These are phyloP conservation scores for Fusarium sp. DNA, from an alignment of 2,329 filamentous ascomycete genomes.

Conservation along the genomic window DNA sequence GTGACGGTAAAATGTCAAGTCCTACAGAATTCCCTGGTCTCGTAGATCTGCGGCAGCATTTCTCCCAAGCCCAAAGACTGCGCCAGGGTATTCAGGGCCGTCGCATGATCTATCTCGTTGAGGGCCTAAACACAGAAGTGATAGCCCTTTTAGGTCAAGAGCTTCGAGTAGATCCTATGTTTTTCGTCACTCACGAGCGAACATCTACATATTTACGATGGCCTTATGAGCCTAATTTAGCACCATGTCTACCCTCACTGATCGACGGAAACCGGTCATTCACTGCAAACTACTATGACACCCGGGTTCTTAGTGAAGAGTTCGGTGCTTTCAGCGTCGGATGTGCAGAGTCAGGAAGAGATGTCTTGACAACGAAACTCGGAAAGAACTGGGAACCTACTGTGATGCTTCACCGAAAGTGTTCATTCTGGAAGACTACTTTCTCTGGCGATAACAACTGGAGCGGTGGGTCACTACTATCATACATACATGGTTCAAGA, in stretches of 20 bases:
- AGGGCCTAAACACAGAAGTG: background rate
- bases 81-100: background rate
- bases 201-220: slow-evolving; percentile 14
- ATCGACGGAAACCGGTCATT: slow-evolving; percentile 4
- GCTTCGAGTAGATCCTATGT: slow-evolving; percentile 10
- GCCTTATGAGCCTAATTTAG: slow-evolving; percentile 15
- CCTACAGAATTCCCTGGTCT: background rate
- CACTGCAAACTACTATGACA: slow-evolving; percentile 7
- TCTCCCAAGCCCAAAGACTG: background rate
- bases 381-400: slow-evolving; percentile 11
- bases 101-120: slow-evolving; percentile 6
- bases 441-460: background rate
- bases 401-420: slow-evolving; percentile 8
- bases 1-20: background rate
- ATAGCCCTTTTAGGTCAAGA: slow-evolving; percentile 8
- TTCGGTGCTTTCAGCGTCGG: slow-evolving; percentile 7
- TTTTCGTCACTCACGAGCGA: slow-evolving; percentile 14
- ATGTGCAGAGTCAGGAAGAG: slow-evolving; percentile 5
- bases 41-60: background rate
- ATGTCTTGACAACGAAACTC: slow-evolving; percentile 3
- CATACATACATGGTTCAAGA: background rate
- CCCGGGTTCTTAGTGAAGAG: background rate
- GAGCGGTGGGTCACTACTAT: background rate
- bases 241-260: slow-evolving; percentile 10
- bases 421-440: slow-evolving; percentile 9